Evolutionary conservation across 2,329 filamentous ascomycete genomes (phyloP).

Genomic region (Cladosporium colombiae): DNA sequence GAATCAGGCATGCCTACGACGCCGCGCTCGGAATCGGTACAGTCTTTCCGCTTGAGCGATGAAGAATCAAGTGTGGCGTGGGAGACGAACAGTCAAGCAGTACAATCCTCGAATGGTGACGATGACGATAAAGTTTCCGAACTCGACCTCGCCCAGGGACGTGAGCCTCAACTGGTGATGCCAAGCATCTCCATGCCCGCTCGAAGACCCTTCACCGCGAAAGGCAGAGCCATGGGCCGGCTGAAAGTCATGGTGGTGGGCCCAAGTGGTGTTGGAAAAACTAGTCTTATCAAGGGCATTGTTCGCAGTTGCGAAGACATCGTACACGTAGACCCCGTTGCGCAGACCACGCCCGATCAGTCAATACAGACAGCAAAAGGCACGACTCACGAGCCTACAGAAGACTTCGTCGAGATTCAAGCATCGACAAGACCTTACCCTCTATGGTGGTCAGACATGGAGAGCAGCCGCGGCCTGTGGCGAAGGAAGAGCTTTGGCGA

Average conservation of each 20-base stretch:
- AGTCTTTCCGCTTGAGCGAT: constrained; percentile 60
- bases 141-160: constrained; percentile 39
- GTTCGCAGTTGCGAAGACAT: constrained; percentile 87
- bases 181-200: constrained; percentile 90
- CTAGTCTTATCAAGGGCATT: constrained; percentile 83
- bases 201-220: constrained; percentile 84
- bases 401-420: constrained; percentile 42
- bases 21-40: constrained; percentile 61
- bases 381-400: constrained; percentile 21
- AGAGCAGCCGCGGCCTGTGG: constrained; percentile 63
- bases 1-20: constrained; percentile 57
- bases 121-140: constrained; percentile 45
- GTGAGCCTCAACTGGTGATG: constrained; percentile 85
- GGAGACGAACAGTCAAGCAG: constrained; percentile 57
- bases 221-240: constrained; percentile 78
- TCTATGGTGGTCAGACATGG: constrained; percentile 82
- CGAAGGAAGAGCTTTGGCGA: constrained; percentile 71
- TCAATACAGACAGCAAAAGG: constrained; percentile 22
- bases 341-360: constrained; percentile 39
- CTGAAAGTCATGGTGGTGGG: constrained; percentile 89
- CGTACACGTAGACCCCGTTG: constrained; percentile 76
- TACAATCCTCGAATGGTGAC: constrained; percentile 55
- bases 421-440: constrained; percentile 67
- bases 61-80: constrained; percentile 55
- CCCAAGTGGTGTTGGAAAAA: constrained; percentile 78